Percentiles rank a stretch among this genome's conserved stretches.
Conservation (phyloP, 208 protist species). For the Wallacemonas sp. region DNA sequence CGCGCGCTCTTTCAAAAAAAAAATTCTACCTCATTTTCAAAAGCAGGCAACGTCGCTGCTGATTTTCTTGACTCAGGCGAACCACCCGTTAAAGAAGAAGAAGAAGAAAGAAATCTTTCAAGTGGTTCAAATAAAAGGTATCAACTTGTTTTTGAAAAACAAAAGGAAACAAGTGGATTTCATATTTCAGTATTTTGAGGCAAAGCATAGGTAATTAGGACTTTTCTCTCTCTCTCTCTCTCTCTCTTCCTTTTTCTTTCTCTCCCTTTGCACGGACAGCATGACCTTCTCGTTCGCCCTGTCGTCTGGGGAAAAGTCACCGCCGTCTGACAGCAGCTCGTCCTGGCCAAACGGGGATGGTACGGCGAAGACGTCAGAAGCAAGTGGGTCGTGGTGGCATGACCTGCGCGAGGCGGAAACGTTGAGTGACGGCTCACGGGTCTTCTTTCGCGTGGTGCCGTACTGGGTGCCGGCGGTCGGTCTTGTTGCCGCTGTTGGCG, state of each 20-base stretch:
- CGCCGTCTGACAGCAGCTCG: too few species aligned
- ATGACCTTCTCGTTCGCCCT: slow-evolving; percentile 11
- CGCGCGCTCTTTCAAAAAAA: slow-evolving; percentile 1
- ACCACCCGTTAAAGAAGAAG: too few species aligned
- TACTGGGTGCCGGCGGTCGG: slow-evolving; percentile 67
- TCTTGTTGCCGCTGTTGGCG: slow-evolving; percentile 33
- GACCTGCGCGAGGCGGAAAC: slow-evolving; percentile 72
- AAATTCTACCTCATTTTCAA: too few species aligned
- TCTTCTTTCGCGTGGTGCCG: slow-evolving; percentile 61
- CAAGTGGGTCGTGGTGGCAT: slow-evolving; percentile 23
- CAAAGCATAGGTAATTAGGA: background rate
- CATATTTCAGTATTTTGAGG: too few species aligned
- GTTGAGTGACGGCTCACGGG: slow-evolving; percentile 41
- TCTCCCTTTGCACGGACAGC: background rate
- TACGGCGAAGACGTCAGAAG: background rate
- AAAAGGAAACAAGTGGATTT: too few species aligned
- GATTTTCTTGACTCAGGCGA: too few species aligned
- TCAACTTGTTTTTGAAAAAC: too few species aligned
- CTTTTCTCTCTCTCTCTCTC: slow-evolving; percentile 21
- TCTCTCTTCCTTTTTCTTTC: slow-evolving; percentile 19
- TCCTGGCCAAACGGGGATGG: background rate
- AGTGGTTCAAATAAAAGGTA: too few species aligned
- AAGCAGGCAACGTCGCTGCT: too few species aligned
- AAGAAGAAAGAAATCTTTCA: too few species aligned
- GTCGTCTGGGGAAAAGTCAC: too few species aligned